Evolutionary conservation across 768 basidiomycete species (phyloP).

Genomic region (Mycena alexandri): DNA sequence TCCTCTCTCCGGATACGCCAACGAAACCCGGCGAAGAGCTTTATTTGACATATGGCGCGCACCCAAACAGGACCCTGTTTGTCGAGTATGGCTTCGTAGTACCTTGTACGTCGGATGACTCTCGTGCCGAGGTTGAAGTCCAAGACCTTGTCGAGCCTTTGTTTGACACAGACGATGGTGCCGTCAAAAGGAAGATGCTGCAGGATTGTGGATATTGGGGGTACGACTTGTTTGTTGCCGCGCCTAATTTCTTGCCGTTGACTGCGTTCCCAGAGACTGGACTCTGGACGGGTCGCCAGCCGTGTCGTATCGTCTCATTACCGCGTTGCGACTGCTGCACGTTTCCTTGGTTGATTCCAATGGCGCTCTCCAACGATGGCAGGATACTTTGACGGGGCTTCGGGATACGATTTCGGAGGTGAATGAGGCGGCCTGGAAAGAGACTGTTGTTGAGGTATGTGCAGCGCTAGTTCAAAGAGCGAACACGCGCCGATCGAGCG

Average conservation of each 20-base stretch:
- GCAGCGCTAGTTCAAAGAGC: conserved; percentile 51
- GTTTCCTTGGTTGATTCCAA: conserved; percentile 43
- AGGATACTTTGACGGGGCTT: conserved; percentile 62
- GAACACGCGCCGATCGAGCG: conserved; percentile 32
- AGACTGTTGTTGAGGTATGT: conserved; percentile 56
- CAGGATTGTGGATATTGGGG: conserved; percentile 84
- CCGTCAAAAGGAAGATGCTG: conserved; percentile 66
- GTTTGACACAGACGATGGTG: conserved; percentile 57
- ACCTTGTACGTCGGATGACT: conserved; percentile 44
- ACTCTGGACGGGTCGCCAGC: conserved; percentile 72
- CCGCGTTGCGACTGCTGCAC: conserved; percentile 76
- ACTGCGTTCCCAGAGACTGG: conserved; percentile 72
- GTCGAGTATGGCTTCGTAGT: conserved; percentile 93
- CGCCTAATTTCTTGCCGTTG: neutral
- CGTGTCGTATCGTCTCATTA: conserved; percentile 84
- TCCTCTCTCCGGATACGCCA: conserved; percentile 61
- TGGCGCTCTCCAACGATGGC: conserved; percentile 61
- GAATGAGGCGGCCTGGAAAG: conserved; percentile 65
- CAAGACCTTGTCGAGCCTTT: conserved; percentile 64
- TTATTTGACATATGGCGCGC: conserved; percentile 82
- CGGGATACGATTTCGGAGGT: conserved; percentile 58
- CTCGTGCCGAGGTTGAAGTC: conserved; percentile 72
- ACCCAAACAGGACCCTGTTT: conserved; percentile 82
- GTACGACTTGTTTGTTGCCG: conserved; percentile 55
- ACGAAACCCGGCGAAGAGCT: conserved; percentile 71